phyloP scores from a whole-genome alignment of 345 rosid genomes.

The Durio zibethinus region DNA sequence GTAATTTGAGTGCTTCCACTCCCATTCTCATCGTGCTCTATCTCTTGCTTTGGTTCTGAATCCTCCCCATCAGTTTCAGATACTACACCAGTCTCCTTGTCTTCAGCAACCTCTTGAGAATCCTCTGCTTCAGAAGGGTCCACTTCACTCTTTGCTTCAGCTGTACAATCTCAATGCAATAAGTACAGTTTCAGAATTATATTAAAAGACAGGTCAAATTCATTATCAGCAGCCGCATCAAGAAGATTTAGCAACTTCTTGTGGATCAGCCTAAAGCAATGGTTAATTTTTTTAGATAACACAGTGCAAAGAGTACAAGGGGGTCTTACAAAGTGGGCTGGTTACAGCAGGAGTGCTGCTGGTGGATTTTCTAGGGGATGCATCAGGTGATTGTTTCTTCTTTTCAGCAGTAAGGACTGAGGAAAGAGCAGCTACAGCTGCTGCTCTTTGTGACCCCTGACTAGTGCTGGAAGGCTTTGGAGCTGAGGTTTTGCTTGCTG shows the following conservation, averaged over 20 bases:
- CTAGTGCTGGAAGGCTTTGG: constrained; percentile 34
- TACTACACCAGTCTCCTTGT: constrained; percentile 49
- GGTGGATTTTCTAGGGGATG: constrained; percentile 50
- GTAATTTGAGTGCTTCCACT: constrained; percentile 32
- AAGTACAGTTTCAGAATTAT: background rate
- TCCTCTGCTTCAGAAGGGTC: constrained; percentile 46
- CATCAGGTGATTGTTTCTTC: constrained; percentile 57
- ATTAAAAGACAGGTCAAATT: background rate
- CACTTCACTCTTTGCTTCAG: constrained; percentile 43
- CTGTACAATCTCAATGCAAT: constrained; percentile 25
- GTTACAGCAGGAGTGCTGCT: constrained; percentile 43
- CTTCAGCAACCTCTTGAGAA: constrained; percentile 46
- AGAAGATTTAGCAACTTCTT: constrained; percentile 8
- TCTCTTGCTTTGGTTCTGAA: constrained; percentile 43
- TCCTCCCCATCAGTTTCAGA: constrained; percentile 46
- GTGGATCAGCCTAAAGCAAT: constrained; percentile 5
- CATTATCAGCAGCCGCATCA: background rate
- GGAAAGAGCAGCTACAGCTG: constrained; percentile 96
- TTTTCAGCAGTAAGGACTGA: constrained; percentile 81
- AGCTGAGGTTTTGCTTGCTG: constrained; percentile 41
- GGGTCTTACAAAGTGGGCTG: constrained; percentile 45
- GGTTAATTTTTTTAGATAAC: background rate
- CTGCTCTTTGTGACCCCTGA: constrained; percentile 86
- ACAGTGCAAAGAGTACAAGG: background rate
- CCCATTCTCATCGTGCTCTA: constrained; percentile 41